These are phyloP conservation scores for Periconia macrospinosa DNA, from an alignment of 2,329 filamentous ascomycete species.

Conservation along the genomic window DNA sequence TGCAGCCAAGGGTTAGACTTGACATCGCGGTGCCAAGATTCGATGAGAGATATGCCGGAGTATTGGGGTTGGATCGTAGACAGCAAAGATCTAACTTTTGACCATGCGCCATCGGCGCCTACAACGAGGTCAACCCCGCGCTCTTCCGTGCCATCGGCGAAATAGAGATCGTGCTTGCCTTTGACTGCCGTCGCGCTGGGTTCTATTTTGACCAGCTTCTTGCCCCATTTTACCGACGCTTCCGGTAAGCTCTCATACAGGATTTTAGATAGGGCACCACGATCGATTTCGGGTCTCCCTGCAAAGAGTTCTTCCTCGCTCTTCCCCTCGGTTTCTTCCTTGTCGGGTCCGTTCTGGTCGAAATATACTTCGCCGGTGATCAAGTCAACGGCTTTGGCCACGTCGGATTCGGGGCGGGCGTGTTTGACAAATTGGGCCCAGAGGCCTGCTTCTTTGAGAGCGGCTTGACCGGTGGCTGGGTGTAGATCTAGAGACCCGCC, in stretches of 20 bases:
- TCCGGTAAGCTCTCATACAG: slow-evolving; percentile 49
- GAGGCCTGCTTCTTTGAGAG: slow-evolving; percentile 54
- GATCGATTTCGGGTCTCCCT: slow-evolving; percentile 55
- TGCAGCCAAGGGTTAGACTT: slow-evolving; percentile 46
- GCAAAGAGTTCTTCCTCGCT: slow-evolving; percentile 29
- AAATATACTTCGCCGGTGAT: slow-evolving; percentile 31
- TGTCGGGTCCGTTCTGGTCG: slow-evolving; percentile 27
- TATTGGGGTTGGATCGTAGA: slow-evolving; percentile 48
- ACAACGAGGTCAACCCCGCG: slow-evolving; percentile 50
- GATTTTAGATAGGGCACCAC: slow-evolving; percentile 35
- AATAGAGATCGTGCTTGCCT: slow-evolving; percentile 27
- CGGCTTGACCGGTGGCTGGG: slow-evolving; percentile 53
- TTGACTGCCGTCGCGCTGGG: neutral
- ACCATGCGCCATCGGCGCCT: slow-evolving; percentile 54
- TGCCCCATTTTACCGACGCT: slow-evolving; percentile 36
- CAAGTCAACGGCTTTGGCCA: slow-evolving; percentile 50
- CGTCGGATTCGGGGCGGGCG: slow-evolving; percentile 58
- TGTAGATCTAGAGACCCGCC: slow-evolving; percentile 56
- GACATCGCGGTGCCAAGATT: slow-evolving; percentile 49
- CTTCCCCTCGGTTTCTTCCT: slow-evolving; percentile 48
- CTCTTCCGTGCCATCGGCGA: slow-evolving; percentile 33
- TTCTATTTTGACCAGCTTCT: slow-evolving; percentile 43
- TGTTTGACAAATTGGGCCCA: slow-evolving; percentile 54
- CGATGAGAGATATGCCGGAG: slow-evolving; percentile 49
- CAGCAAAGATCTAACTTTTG: slow-evolving; percentile 36